phyloP scores from a whole-genome alignment of 805 yeast genomes.

The Starmerella potacharoeniae region DNA sequence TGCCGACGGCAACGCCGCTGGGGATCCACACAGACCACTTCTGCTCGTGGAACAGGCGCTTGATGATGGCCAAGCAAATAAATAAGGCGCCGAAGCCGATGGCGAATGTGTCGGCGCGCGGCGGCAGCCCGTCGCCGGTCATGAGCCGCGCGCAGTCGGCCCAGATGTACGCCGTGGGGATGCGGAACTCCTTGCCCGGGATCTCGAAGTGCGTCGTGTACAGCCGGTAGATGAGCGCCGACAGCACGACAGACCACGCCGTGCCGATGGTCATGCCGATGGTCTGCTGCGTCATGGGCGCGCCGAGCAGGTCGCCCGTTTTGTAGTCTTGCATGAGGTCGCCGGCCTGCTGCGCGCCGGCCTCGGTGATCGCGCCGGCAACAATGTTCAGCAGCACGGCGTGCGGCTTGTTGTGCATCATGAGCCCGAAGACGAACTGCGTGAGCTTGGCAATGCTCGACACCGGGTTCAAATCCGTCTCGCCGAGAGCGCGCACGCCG shows the following conservation, averaged over 20 bases:
- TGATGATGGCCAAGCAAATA: conserved; percentile 44
- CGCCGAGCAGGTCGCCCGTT: conserved; percentile 84
- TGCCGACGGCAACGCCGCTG: conserved; percentile 93
- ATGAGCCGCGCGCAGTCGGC: conserved; percentile 89
- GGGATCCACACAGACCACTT: conserved; percentile 47
- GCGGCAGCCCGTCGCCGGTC: conserved; percentile 83
- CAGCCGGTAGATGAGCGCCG: conserved; percentile 70
- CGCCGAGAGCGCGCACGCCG: conserved; percentile 91
- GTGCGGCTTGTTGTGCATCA: conserved; percentile 72
- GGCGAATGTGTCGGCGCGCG: conserved; percentile 59
- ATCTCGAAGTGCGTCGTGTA: conserved; percentile 75
- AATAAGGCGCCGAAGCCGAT: conserved; percentile 56
- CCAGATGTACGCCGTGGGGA: conserved; percentile 96
- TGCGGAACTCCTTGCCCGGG: conserved; percentile 69
- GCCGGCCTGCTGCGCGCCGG: conserved; percentile 98
- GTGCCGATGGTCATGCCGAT: conserved; percentile 85
- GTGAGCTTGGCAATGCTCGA: conserved; percentile 93
- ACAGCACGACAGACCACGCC: conserved; percentile 64
- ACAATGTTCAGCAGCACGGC: conserved; percentile 73
- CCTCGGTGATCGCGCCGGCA: conserved; percentile 96
- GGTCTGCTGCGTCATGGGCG: conserved; percentile 87
- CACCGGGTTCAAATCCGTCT: conserved; percentile 93
- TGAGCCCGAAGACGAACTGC: conserved; percentile 72
- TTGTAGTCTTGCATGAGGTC: conserved; percentile 95
- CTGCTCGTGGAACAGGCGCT: conserved; percentile 23